These are phyloP conservation scores for Solanum tacnaense DNA, from an alignment of 257 asterid species.

Conservation along the genomic window DNA sequence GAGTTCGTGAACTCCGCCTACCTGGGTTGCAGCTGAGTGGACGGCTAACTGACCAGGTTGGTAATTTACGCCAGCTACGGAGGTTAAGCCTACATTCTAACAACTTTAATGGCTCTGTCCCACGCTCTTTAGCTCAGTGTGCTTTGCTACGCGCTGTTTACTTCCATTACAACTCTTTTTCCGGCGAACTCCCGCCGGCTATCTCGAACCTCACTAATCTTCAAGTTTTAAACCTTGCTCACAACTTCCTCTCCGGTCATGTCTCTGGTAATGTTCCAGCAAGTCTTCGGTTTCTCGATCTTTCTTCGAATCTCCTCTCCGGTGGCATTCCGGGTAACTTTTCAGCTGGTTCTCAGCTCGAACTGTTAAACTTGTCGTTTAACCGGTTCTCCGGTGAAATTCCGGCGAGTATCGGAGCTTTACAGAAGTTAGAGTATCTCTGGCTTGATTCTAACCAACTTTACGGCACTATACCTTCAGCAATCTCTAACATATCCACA, in stretches of 20 bases:
- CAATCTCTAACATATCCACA: conserved; percentile 50
- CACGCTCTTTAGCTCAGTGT: conserved; percentile 40
- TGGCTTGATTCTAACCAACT: conserved; percentile 51
- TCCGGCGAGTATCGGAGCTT: conserved; percentile 47
- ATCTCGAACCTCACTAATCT: conserved; percentile 35
- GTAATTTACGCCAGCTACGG: conserved; percentile 46
- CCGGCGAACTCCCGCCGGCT: conserved; percentile 30
- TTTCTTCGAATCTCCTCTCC: conserved; percentile 42
- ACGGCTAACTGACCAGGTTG: conserved; percentile 23
- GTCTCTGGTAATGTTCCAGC: conserved; percentile 29
- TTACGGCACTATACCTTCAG: conserved; percentile 59
- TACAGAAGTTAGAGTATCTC: conserved; percentile 39
- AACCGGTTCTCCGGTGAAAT: conserved; percentile 42
- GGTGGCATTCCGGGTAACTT: conserved; percentile 29
- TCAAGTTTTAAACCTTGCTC: conserved; percentile 36
- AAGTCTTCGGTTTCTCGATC: conserved; percentile 32
- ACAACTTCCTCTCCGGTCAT: conserved; percentile 39
- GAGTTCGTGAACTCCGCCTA: conserved; percentile 49
- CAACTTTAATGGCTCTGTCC: conserved; percentile 37
- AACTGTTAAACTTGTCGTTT: conserved; percentile 36
- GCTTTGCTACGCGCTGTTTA: conserved; percentile 33
- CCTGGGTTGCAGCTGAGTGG: conserved; percentile 50
- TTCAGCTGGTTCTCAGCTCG: conserved; percentile 22
- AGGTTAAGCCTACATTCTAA: conserved; percentile 56
- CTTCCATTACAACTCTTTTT: conserved; percentile 36